Percentiles rank a stretch among this genome's conserved stretches.
These are phyloP conservation scores for Ogataea saltuana DNA, from an alignment of 805 yeast species.

Conservation along the genomic window DNA sequence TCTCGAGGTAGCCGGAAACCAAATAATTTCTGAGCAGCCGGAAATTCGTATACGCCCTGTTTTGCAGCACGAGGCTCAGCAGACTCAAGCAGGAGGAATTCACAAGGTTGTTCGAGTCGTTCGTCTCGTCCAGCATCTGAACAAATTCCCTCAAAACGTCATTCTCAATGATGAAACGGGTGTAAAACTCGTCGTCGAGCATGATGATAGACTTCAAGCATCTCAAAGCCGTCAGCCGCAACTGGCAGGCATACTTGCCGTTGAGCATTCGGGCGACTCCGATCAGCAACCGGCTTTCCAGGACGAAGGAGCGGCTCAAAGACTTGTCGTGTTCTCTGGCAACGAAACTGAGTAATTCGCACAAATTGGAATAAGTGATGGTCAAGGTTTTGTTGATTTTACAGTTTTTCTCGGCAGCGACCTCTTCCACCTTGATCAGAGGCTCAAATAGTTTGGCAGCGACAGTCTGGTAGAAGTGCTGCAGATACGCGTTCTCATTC, in stretches of 20 bases:
- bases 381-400: constrained; percentile 12
- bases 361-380: constrained; percentile 41
- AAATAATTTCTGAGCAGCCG: constrained; percentile 25
- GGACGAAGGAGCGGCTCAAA: constrained; percentile 60
- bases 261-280: constrained; percentile 55
- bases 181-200: constrained; percentile 63
- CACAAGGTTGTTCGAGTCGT: constrained; percentile 57
- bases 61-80: constrained; percentile 25
- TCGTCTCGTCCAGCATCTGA: constrained; percentile 47
- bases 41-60: constrained; percentile 22
- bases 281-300: constrained; percentile 56
- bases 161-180: constrained; percentile 55
- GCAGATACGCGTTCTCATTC: constrained; percentile 40
- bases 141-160: constrained; percentile 54
- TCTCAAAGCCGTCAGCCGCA: constrained; percentile 67
- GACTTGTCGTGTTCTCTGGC: constrained; percentile 60
- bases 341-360: constrained; percentile 72
- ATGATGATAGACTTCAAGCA: constrained; percentile 63
- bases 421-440: constrained; percentile 20
- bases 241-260: constrained; percentile 45
- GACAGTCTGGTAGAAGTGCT: constrained; percentile 58
- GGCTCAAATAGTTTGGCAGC: constrained; percentile 34
- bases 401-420: not conserved
- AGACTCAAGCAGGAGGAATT: constrained; percentile 78
- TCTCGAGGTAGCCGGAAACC: constrained; percentile 16